Evolutionary conservation across 495 filamentous ascomycete genomes (phyloP).

Genomic region (Trichoderma erinaceum): DNA sequence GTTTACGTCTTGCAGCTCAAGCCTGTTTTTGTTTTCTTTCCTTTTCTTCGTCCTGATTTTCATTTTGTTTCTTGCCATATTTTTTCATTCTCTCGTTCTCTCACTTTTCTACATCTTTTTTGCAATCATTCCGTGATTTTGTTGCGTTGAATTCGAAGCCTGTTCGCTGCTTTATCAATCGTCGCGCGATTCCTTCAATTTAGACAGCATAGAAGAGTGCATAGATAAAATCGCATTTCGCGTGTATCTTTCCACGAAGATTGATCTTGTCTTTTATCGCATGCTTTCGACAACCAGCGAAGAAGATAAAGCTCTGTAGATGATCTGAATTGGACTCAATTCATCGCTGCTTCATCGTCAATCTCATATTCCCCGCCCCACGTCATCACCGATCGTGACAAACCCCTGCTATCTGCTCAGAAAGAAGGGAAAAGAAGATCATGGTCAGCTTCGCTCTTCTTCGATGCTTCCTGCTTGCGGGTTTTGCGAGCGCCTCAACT

Average conservation of each 20-base stretch:
- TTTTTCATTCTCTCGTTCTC: not conserved
- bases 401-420: not conserved
- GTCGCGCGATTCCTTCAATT: not conserved
- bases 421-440: not conserved
- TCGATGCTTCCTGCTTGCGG: not conserved
- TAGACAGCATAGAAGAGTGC: not conserved
- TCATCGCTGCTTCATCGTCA: not conserved
- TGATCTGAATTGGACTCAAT: not conserved
- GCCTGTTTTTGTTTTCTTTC: not conserved
- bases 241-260: not conserved
- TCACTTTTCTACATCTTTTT: not conserved
- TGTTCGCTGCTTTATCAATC: not conserved
- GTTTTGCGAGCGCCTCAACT: conserved; percentile 10
- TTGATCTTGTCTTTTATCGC: not conserved
- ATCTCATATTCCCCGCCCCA: not conserved
- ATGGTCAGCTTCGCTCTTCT: not conserved
- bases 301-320: not conserved
- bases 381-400: not conserved
- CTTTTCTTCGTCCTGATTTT: not conserved
- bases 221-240: not conserved
- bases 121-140: not conserved
- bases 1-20: not conserved
- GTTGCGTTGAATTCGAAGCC: not conserved
- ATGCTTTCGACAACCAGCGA: not conserved
- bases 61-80: not conserved